Conservation (phyloP, 106 monocot genomes). For the Xerophyta viscosa region DNA sequence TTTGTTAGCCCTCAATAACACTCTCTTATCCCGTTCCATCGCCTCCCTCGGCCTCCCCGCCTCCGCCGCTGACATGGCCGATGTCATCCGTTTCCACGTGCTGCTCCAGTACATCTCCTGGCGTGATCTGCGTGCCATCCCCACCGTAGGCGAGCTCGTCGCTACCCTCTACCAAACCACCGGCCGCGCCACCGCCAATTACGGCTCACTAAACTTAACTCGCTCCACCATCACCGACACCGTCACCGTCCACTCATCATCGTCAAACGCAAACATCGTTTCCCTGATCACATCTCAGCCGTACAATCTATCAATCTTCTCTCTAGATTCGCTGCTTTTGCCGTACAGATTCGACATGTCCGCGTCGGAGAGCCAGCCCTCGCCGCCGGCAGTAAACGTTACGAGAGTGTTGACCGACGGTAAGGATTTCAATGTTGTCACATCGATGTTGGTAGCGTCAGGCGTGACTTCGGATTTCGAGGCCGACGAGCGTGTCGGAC, state of each 20-base stretch:
- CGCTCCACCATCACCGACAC: conserved; percentile 18
- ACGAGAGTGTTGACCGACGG: conserved; percentile 62
- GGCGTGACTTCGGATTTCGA: conserved; percentile 73
- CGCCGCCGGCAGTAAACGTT: conserved; percentile 43
- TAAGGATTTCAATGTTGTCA: conserved; percentile 79
- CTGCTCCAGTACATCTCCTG: conserved; percentile 84
- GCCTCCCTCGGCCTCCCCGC: neutral
- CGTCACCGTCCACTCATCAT: too few relatives aligned
- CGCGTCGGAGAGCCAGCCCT: conserved; percentile 50
- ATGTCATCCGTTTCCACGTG: conserved; percentile 83
- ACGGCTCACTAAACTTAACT: conserved; percentile 80
- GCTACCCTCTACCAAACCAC: conserved; percentile 94
- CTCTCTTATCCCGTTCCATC: conserved; percentile 15
- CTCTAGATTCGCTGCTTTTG: conserved; percentile 49
- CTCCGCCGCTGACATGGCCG: conserved; percentile 39
- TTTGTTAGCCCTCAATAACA: conserved; percentile 36
- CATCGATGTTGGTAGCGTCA: conserved; percentile 85
- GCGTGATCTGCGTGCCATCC: conserved; percentile 63
- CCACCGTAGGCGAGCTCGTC: conserved; percentile 54
- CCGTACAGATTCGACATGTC: conserved; percentile 66
- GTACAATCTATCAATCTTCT: conserved; percentile 72
- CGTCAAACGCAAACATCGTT: conserved; percentile 63
- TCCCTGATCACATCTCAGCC: conserved; percentile 44
- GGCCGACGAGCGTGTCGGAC: conserved; percentile 69
- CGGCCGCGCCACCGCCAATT: conserved; percentile 68